These are phyloP conservation scores for Patellaria atrata DNA, from an alignment of 495 filamentous ascomycete genomes.

Conservation along the genomic window DNA sequence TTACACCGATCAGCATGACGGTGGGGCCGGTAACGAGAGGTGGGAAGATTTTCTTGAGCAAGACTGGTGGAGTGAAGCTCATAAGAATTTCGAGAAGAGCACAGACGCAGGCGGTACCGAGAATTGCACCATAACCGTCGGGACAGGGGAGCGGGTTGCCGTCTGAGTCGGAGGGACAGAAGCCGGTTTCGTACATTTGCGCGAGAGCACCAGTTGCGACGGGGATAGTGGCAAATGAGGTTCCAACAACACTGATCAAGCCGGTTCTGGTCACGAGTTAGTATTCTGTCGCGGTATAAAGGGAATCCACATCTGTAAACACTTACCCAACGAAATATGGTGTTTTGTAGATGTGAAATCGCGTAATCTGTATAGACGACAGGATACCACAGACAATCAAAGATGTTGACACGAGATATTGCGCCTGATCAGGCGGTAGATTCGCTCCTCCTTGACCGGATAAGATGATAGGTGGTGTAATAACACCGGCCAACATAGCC, in stretches of 20 bases:
- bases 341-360: conserved; percentile 68
- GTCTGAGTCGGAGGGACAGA: conserved; percentile 49
- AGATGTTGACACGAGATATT: conserved; percentile 82
- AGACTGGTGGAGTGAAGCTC: conserved; percentile 53
- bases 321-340: conserved; percentile 78
- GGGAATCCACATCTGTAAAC: too few relatives aligned
- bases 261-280: too few relatives aligned
- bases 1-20: conserved; percentile 18
- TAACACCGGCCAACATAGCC: conserved; percentile 55
- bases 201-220: conserved; percentile 60
- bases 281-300: too few relatives aligned
- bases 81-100: conserved; percentile 61
- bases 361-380: conserved; percentile 65
- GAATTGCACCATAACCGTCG: conserved; percentile 67
- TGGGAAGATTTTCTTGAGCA: conserved; percentile 69
- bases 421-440: conserved; percentile 40
- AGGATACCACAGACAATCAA: conserved; percentile 75
- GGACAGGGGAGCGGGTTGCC: conserved; percentile 66
- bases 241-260: conserved; percentile 79
- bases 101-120: conserved; percentile 60
- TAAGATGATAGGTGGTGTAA: conserved; percentile 72
- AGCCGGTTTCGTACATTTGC: conserved; percentile 78
- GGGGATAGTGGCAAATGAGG: conserved; percentile 77
- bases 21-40: conserved; percentile 66
- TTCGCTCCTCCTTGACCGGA: conserved; percentile 50